Evolutionary conservation across 345 rosid genomes (phyloP), one percentile per base, ranked within the genome.

Genomic region (Lumnitzera littorea): DNA sequence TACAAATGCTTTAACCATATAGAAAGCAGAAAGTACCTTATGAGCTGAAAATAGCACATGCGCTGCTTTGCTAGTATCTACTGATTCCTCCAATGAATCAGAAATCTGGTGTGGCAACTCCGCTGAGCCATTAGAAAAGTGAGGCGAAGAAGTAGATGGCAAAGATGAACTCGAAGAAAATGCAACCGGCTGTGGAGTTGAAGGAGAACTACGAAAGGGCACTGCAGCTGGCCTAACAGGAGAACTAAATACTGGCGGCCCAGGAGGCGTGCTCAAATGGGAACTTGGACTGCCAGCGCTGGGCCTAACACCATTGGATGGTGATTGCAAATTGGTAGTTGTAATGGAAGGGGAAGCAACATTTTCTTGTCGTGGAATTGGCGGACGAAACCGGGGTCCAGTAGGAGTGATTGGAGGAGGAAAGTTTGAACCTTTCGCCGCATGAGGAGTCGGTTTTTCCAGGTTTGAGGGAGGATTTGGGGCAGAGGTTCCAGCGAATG

Each of bases 181-280:
- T 24, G 95, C 95, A 62, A 88, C 74, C 23, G 96, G 95, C 76
- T 84, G 99, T 58, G 96, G 97, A 73, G 91, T 84, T 66, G 91
- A 80, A 46, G 96, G 99, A 12, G 96, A 86, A 24, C 86, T 83
- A 56, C 91, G 85, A 63, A 94, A 88, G 70, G 99, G 97, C 64
- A 90, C 96, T 69, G 96, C 89, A 64, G 99, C 96, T 49, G 96
- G 96, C 31, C 91, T 77, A 53, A 94, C 88, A 12, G 99, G 99
- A 15, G 96, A 83, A 57, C 73, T 76, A 68, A 94, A 94, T 20
- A 90, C 82, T 12, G 95, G 96, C 68, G 99, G 97, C 48, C 96
- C 96, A 24, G 96, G 97, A 0, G 97, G 96, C 25, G 92, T 90
- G 78, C 97, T 94, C 73, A 88, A 13, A 64, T 84, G 97, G 71